A percentile compares a stretch with the other conserved stretches of the same genome.
These are phyloP conservation scores for Tetraselmis chui DNA, from an alignment of 139 green algal species.

Conservation along the genomic window DNA sequence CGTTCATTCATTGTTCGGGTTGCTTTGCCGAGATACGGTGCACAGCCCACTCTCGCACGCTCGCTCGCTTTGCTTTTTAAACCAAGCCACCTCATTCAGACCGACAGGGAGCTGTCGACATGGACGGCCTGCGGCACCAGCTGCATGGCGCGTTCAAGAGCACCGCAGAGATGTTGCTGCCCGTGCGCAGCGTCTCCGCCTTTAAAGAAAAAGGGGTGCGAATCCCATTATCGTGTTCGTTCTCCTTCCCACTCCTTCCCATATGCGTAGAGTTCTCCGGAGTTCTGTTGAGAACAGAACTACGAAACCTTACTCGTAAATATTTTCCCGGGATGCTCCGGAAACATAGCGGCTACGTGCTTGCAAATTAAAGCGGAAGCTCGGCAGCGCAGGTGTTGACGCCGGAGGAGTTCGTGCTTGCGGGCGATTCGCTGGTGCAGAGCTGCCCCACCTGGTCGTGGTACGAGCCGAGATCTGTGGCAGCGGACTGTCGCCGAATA, in stretches of 20 bases:
- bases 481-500: too few relatives aligned
- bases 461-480: too few relatives aligned
- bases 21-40: too few relatives aligned
- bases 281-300: neutral
- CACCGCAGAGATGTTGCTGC: neutral
- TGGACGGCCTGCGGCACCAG: conserved; percentile 5
- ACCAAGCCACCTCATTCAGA: too few relatives aligned
- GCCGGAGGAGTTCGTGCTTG: conserved; percentile 74
- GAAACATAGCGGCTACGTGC: neutral
- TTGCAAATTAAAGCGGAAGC: neutral
- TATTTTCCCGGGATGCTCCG: neutral
- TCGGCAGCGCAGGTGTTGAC: conserved; percentile 63
- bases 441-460: conserved; percentile 80
- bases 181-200: neutral
- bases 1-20: too few relatives aligned
- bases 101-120: too few relatives aligned
- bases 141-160: conserved; percentile 2
- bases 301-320: neutral
- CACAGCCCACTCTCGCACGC: too few relatives aligned
- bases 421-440: conserved; percentile 76
- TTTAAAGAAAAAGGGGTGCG: conserved; percentile 8
- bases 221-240: neutral
- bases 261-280: neutral
- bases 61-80: too few relatives aligned
- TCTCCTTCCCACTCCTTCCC: neutral